phyloP scores from a whole-genome alignment of 1,284 basidiomycete genomes.

The Chondrostereum purpureum region DNA sequence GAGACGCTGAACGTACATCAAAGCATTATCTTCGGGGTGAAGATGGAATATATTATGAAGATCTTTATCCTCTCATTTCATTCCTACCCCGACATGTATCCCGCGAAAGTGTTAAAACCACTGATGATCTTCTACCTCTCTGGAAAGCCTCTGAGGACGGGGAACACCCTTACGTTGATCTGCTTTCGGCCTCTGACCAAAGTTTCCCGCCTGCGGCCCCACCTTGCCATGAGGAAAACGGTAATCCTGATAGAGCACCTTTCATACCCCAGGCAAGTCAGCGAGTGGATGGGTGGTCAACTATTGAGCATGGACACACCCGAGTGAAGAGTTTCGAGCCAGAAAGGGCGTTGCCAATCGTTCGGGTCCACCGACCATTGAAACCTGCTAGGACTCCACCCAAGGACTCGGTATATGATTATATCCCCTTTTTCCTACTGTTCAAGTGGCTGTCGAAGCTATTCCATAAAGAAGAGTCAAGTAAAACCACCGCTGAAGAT shows the following conservation, averaged over 20 bases:
- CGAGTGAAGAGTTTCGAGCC: too few species aligned
- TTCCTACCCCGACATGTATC: constrained; percentile 54
- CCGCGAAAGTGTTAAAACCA: constrained; percentile 19
- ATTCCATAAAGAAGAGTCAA: too few species aligned
- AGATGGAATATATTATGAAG: constrained; percentile 56
- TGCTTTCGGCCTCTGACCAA: constrained; percentile 10
- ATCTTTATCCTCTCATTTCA: constrained; percentile 55
- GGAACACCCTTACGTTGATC: constrained; percentile 16
- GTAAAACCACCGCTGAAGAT: too few species aligned
- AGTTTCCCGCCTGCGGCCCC: constrained; percentile 10
- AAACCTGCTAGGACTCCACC: constrained; percentile 52
- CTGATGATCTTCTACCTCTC: constrained; percentile 51
- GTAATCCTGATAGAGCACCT: constrained; percentile 43
- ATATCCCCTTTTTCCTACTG: constrained; percentile 49
- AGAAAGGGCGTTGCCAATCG: constrained; percentile 43
- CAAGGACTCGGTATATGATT: constrained; percentile 39
- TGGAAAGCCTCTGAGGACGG: constrained; percentile 44
- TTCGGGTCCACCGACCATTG: constrained; percentile 42
- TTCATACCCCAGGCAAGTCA: too few species aligned
- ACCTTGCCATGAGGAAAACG: constrained; percentile 21
- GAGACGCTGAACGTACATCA: too few species aligned
- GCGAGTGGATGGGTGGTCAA: too few species aligned
- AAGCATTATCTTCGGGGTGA: constrained; percentile 62
- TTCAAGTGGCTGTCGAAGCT: constrained; percentile 33
- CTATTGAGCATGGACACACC: too few species aligned